Conservation (phyloP, 139 green algal species). For the Volvox reticuliferus region DNA sequence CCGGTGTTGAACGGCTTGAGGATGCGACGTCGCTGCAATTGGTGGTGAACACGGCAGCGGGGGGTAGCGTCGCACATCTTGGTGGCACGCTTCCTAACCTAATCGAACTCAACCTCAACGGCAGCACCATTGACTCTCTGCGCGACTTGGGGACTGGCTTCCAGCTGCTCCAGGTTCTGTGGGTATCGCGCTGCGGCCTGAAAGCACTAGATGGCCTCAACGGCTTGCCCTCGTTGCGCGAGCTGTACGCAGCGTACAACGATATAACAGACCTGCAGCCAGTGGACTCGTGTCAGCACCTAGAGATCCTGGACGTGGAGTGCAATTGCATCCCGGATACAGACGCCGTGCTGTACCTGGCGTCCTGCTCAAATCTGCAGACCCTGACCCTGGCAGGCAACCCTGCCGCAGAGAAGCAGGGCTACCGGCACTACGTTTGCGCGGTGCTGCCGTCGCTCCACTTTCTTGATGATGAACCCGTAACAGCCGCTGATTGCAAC, state of each 20-base stretch:
- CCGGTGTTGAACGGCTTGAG: slow-evolving; percentile 50
- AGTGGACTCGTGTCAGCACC: slow-evolving; percentile 44
- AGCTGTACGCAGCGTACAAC: slow-evolving; percentile 67
- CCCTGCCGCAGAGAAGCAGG: slow-evolving; percentile 33
- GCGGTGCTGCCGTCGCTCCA: slow-evolving; percentile 31
- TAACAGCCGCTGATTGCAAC: background rate
- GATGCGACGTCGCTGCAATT: slow-evolving; percentile 43
- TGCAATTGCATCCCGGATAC: slow-evolving; percentile 57
- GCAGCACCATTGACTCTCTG: slow-evolving; percentile 54
- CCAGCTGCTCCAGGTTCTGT: slow-evolving; percentile 55
- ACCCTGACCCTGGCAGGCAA: slow-evolving; percentile 62
- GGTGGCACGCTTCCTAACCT: slow-evolving; percentile 57
- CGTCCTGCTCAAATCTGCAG: slow-evolving; percentile 49
- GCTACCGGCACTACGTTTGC: slow-evolving; percentile 23
- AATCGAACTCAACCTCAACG: slow-evolving; percentile 67
- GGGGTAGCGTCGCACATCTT: slow-evolving; percentile 57
- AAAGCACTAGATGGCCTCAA: slow-evolving; percentile 43
- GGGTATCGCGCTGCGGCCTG: slow-evolving; percentile 58
- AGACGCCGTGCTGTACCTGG: slow-evolving; percentile 31
- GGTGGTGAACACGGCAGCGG: slow-evolving; percentile 47
- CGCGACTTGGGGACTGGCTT: slow-evolving; percentile 67
- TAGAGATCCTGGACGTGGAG: slow-evolving; percentile 64
- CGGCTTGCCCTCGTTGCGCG: slow-evolving; percentile 54
- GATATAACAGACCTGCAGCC: slow-evolving; percentile 62
- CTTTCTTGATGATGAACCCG: slow-evolving; percentile 53